Evolutionary conservation across 2,329 filamentous ascomycete species (phyloP).

Genomic region (Fusarium sp.): DNA sequence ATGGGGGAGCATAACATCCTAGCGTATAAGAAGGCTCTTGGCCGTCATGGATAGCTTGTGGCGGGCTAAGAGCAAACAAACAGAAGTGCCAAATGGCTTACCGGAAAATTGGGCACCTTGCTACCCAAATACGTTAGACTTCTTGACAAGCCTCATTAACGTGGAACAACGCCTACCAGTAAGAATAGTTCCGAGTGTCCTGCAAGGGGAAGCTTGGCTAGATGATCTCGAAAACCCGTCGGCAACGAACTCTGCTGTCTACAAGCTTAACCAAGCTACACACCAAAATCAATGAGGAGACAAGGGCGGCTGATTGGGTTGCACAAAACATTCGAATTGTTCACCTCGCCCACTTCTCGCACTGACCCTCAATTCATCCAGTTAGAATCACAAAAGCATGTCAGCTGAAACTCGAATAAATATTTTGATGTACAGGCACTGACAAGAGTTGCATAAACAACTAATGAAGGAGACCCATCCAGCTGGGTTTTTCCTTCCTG

Average conservation of each 20-base stretch:
- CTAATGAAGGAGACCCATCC: not conserved
- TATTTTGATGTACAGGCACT: slow-evolving; percentile 20
- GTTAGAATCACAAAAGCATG: slow-evolving; percentile 15
- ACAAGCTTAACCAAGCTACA: slow-evolving; percentile 13
- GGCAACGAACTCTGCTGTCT: slow-evolving; percentile 20
- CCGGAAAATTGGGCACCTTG: slow-evolving; percentile 6
- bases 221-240: not conserved
- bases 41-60: slow-evolving; percentile 21
- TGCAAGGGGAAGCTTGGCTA: slow-evolving; percentile 19
- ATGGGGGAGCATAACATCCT: slow-evolving; percentile 11
- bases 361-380: slow-evolving; percentile 4
- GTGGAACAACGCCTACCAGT: slow-evolving; percentile 15
- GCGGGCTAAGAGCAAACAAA: slow-evolving; percentile 16
- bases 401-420: slow-evolving; percentile 1
- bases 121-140: slow-evolving; percentile 30
- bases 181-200: slow-evolving; percentile 17
- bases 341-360: slow-evolving; percentile 20
- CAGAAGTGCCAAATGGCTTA: slow-evolving; percentile 12
- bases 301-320: slow-evolving; percentile 11
- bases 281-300: not conserved
- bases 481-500: not conserved
- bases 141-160: slow-evolving; percentile 16
- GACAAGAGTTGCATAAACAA: slow-evolving; percentile 22
- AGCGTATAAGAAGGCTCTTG: slow-evolving; percentile 26
- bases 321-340: slow-evolving; percentile 5